A percentile compares a stretch with the other conserved stretches of the same genome.
These are phyloP conservation scores for Torulaspora maleeae DNA, from an alignment of 805 yeast species.

Conservation along the genomic window DNA sequence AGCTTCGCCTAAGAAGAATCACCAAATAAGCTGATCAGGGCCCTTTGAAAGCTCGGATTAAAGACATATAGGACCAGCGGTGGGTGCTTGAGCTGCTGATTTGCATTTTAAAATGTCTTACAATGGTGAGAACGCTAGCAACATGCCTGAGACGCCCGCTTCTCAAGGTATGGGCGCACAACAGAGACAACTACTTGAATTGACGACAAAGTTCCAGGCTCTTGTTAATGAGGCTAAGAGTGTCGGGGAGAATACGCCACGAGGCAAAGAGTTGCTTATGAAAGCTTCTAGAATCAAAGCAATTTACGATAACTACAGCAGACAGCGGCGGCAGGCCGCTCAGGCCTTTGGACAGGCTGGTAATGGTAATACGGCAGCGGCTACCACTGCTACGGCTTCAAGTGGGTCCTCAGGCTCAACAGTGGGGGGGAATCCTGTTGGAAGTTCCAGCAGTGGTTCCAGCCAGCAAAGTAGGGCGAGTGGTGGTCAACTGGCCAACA, in stretches of 20 bases:
- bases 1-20: not conserved
- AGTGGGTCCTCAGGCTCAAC: constrained; percentile 7
- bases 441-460: constrained; percentile 12
- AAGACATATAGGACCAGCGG: not conserved
- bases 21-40: not conserved
- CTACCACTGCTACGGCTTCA: not conserved
- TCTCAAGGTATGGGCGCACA: constrained; percentile 14
- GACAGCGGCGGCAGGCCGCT: constrained; percentile 32
- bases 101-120: constrained; percentile 7
- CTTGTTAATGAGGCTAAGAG: constrained; percentile 60
- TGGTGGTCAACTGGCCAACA: constrained; percentile 21
- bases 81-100: not conserved
- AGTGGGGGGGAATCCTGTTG: constrained; percentile 13
- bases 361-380: constrained; percentile 13
- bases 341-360: constrained; percentile 22
- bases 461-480: constrained; percentile 11
- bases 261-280: constrained; percentile 57
- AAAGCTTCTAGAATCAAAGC: constrained; percentile 62
- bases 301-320: constrained; percentile 51
- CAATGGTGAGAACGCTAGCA: constrained; percentile 6
- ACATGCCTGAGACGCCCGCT: constrained; percentile 2
- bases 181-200: constrained; percentile 42
- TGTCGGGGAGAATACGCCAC: constrained; percentile 54
- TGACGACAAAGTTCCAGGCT: constrained; percentile 53
- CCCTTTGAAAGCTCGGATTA: not conserved